These are phyloP conservation scores for Inga leiocalycina DNA, from an alignment of 306 rosid species.

Conservation along the genomic window DNA sequence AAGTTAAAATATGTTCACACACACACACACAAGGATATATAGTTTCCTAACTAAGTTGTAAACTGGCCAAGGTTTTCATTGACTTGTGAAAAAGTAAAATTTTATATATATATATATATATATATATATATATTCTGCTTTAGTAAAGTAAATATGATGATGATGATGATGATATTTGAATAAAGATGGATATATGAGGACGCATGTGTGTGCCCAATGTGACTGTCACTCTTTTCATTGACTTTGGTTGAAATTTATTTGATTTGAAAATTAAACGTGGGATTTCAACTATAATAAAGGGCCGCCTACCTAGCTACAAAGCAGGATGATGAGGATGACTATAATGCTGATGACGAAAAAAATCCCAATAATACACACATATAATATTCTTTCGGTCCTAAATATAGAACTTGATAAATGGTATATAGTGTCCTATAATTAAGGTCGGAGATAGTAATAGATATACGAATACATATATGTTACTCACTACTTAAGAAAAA, in stretches of 20 bases:
- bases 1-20: background rate
- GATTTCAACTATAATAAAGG: slow-evolving; percentile 53
- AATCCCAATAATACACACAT: background rate
- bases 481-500: too few species aligned
- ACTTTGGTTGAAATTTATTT: slow-evolving; percentile 41
- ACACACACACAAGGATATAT: background rate
- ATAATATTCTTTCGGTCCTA: background rate
- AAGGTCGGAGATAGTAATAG: too few species aligned
- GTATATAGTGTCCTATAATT: too few species aligned
- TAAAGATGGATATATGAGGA: slow-evolving; percentile 5
- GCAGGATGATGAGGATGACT: slow-evolving; percentile 46
- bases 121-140: background rate
- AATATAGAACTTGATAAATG: too few species aligned
- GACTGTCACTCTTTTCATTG: slow-evolving; percentile 68
- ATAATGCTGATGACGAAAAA: slow-evolving; percentile 18
- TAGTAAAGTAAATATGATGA: background rate
- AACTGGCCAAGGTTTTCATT: background rate
- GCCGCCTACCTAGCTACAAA: slow-evolving; percentile 2
- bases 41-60: background rate
- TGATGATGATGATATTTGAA: background rate
- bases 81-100: background rate
- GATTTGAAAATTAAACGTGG: slow-evolving; percentile 40
- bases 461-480: too few species aligned
- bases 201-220: slow-evolving; percentile 39
- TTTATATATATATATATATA: background rate